Percentiles rank a stretch among this genome's conserved stretches.
Conservation (phyloP, 2,329 filamentous ascomycete species). For the Cladophialophora yegresii region DNA sequence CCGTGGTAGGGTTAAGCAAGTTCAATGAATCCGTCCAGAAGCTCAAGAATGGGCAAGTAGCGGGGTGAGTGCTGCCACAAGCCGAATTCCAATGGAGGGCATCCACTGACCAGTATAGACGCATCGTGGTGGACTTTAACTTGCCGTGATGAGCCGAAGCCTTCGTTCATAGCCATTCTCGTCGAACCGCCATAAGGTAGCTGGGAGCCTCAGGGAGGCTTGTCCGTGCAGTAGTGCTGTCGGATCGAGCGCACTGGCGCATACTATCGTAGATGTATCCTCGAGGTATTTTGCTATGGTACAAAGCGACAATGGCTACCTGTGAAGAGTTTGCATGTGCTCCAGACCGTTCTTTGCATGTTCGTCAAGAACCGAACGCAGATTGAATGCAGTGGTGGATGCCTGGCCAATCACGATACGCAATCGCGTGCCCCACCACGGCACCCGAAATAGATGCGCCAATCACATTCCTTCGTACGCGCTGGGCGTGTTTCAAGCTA, state of each 20-base stretch:
- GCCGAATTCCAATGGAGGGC: not conserved
- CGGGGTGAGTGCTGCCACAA: constrained; percentile 29
- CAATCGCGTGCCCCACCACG: not conserved
- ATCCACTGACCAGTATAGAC: constrained; percentile 27
- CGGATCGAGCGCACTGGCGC: not conserved
- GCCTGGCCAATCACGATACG: not conserved
- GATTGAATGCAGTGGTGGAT: not conserved
- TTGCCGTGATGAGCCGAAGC: constrained; percentile 19
- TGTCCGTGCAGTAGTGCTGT: not conserved
- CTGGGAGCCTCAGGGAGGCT: not conserved
- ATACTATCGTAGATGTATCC: not conserved
- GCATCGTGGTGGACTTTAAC: constrained; percentile 37
- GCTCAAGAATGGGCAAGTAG: constrained; percentile 36
- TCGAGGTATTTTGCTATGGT: not conserved
- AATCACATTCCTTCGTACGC: constrained; percentile 24
- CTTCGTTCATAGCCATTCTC: not conserved
- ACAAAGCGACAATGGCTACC: not conserved
- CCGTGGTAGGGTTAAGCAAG: constrained; percentile 34
- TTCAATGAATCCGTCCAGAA: constrained; percentile 36
- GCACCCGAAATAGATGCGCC: constrained; percentile 26
- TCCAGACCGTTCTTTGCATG: not conserved
- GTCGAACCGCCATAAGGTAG: not conserved
- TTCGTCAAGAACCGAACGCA: not conserved
- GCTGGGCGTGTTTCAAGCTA: constrained; percentile 23
- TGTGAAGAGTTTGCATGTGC: not conserved